A percentile compares a stretch with the other conserved stretches of the same genome.
Conservation (phyloP, 2,329 filamentous ascomycete genomes). For the Colletotrichum aenigma region DNA sequence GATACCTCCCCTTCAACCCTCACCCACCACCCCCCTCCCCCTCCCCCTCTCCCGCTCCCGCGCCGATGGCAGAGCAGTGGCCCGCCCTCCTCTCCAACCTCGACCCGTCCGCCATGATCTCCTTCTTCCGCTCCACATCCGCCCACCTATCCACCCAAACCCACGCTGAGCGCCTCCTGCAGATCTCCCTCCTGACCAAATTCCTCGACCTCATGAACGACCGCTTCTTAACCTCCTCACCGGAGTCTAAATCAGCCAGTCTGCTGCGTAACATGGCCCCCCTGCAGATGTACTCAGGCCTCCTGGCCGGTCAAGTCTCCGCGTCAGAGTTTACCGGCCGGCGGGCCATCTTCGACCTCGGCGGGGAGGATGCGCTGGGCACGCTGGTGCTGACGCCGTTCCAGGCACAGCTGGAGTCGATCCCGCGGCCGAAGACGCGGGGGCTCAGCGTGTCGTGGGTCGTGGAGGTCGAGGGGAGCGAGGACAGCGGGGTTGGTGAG, state of each 20-base stretch:
- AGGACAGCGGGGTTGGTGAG: neutral
- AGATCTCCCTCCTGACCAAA: neutral
- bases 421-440: neutral
- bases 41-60: neutral
- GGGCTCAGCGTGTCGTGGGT: neutral
- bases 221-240: neutral
- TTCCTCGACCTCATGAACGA: neutral
- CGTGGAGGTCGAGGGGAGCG: neutral
- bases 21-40: neutral
- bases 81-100: neutral
- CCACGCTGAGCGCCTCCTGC: neutral
- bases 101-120: neutral
- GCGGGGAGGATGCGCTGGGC: neutral
- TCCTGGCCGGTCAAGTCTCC: rapidly evolving
- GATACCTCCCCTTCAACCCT: neutral
- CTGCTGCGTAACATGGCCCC: neutral
- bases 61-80: neutral
- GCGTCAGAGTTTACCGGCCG: neutral
- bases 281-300: neutral
- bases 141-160: neutral
- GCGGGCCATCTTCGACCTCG: neutral
- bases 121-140: neutral
- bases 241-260: neutral
- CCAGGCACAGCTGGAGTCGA: neutral
- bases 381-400: neutral